Percentiles rank a stretch among this genome's conserved stretches.
Conservation (phyloP, 2,329 filamentous ascomycete genomes). For the Periconia sp. region DNA sequence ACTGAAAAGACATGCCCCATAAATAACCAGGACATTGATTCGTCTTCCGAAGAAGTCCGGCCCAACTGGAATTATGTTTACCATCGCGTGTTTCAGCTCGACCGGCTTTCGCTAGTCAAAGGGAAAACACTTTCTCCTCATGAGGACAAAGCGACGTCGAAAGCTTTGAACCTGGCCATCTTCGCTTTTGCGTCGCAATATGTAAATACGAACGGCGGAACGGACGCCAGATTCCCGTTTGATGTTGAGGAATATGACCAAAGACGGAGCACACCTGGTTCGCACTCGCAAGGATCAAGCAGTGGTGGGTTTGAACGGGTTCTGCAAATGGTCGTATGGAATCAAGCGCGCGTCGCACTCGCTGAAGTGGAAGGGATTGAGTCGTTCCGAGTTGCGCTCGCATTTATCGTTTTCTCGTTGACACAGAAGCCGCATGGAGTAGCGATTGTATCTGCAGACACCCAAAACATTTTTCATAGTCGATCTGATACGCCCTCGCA, state of each 20-base stretch:
- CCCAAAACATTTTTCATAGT: background rate
- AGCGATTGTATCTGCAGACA: slow-evolving; percentile 1
- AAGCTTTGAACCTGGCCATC: slow-evolving; percentile 53
- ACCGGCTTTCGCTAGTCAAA: slow-evolving; percentile 46
- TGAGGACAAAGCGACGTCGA: slow-evolving; percentile 50
- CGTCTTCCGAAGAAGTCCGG: slow-evolving; percentile 38
- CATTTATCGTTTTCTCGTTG: slow-evolving; percentile 51
- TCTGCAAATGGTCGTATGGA: slow-evolving; percentile 46
- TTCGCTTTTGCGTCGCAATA: slow-evolving; percentile 59
- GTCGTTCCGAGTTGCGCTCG: slow-evolving; percentile 50
- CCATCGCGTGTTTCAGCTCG: slow-evolving; percentile 52
- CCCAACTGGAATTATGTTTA: slow-evolving; percentile 56
- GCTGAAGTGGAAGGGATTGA: slow-evolving; percentile 43
- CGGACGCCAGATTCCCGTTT: slow-evolving; percentile 10
- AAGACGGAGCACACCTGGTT: slow-evolving; percentile 33
- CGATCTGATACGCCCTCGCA: background rate
- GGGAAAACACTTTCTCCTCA: slow-evolving; percentile 45
- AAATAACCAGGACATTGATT: slow-evolving; percentile 31
- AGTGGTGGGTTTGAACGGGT: slow-evolving; percentile 36
- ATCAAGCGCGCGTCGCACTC: slow-evolving; percentile 45
- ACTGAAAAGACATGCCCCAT: slow-evolving; percentile 58
- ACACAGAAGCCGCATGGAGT: slow-evolving; percentile 44
- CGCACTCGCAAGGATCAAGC: slow-evolving; percentile 7
- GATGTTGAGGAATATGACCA: background rate
- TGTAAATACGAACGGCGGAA: slow-evolving; percentile 34